Evolutionary conservation across 345 rosid species (phyloP).

Genomic region (Melaleuca quinquenervia): DNA sequence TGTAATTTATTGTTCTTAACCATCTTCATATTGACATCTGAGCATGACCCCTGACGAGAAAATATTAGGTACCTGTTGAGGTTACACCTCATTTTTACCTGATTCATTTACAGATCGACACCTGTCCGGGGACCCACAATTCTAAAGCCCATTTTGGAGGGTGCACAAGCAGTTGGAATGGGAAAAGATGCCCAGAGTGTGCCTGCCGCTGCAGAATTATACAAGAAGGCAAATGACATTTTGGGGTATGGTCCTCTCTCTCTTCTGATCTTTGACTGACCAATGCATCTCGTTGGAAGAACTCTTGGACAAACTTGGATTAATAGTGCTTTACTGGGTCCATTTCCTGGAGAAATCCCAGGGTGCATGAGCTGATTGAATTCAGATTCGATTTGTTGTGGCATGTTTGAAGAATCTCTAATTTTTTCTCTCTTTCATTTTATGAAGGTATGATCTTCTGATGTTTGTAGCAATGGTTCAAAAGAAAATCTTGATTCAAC

Average conservation of each 20-base stretch:
- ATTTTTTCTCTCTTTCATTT: conserved; percentile 2
- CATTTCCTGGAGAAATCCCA: not conserved
- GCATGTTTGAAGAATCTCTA: not conserved
- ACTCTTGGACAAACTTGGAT: not conserved
- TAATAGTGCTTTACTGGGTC: not conserved
- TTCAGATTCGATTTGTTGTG: not conserved
- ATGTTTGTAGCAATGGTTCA: conserved; percentile 80
- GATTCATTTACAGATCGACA: no score
- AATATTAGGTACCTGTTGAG: no score
- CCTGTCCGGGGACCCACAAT: no score
- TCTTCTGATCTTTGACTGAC: not conserved
- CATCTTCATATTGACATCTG: not conserved
- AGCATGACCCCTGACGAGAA: no score
- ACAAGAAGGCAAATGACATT: conserved; percentile 69
- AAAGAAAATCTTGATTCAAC: conserved; percentile 95
- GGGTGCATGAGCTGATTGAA: not conserved
- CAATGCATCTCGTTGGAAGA: not conserved
- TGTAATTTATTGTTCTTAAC: no score
- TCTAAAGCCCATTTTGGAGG: no score
- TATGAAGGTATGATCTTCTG: conserved; percentile 82
- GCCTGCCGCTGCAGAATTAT: conserved; percentile 67
- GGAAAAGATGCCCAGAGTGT: conserved; percentile 83
- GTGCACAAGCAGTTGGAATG: conserved; percentile 97
- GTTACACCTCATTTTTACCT: no score
- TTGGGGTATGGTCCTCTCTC: conserved; percentile 37